Conservation (phyloP, 768 basidiomycete species). For the Exidia glandulosa region DNA sequence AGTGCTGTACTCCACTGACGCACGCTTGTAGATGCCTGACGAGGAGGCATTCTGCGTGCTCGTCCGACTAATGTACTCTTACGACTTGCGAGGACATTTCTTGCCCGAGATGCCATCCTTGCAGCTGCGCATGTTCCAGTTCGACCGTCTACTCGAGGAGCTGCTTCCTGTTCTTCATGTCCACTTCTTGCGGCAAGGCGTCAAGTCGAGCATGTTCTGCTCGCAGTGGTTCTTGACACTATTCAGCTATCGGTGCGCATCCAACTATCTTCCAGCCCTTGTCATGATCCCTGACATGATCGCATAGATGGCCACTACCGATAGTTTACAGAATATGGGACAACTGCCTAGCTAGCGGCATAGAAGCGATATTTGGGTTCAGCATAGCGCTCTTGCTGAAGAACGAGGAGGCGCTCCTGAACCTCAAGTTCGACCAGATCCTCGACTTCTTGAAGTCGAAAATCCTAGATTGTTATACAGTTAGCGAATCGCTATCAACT, state of each 20-base stretch:
- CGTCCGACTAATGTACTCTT: conserved; percentile 91
- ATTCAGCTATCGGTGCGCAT: conserved; percentile 79
- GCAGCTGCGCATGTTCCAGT: conserved; percentile 80
- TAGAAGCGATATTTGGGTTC: conserved; percentile 95
- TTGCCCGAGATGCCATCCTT: conserved; percentile 99
- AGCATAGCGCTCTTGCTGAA: conserved; percentile 76
- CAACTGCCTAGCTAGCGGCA: conserved; percentile 90
- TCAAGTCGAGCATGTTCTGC: conserved; percentile 98
- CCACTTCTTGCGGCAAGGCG: conserved; percentile 85
- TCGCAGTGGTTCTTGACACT: conserved; percentile 98
- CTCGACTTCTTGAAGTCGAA: conserved; percentile 70
- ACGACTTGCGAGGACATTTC: conserved; percentile 92
- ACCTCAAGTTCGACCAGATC: conserved; percentile 86
- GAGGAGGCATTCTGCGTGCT: conserved; percentile 97
- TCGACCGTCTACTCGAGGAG: conserved; percentile 91
- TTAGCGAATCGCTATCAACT: conserved; percentile 8
- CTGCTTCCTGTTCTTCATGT: conserved; percentile 83
- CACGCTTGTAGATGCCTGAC: conserved; percentile 81
- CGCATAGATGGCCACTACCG: conserved; percentile 78
- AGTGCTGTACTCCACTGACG: neutral
- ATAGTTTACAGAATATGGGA: conserved; percentile 96
- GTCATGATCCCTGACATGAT: neutral
- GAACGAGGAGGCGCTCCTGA: conserved; percentile 70
- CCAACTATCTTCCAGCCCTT: neutral
- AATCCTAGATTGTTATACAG: conserved; percentile 77